Evolutionary conservation across 768 basidiomycete species (phyloP).

Genomic region (Trametes gibbosa): DNA sequence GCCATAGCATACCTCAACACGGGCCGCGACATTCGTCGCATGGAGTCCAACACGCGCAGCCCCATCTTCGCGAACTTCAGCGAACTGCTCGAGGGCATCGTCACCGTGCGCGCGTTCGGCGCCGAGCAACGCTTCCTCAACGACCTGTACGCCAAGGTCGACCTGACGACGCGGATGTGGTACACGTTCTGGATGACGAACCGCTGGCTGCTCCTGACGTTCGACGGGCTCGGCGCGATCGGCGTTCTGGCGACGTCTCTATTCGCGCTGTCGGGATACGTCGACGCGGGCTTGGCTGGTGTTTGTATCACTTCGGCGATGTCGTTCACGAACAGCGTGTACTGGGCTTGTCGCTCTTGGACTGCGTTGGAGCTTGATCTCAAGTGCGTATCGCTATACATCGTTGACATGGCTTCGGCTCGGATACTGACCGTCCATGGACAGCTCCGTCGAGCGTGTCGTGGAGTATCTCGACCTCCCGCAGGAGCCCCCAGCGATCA

Average conservation of each 20-base stretch:
- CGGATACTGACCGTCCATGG: not conserved
- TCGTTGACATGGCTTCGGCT: not conserved
- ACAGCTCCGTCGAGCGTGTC: conserved; percentile 84
- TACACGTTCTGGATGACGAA: conserved; percentile 90
- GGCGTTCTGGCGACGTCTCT: conserved; percentile 74
- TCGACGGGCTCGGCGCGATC: conserved; percentile 73
- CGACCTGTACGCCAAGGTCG: conserved; percentile 68
- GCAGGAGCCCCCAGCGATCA: conserved; percentile 77
- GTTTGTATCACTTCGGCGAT: conserved; percentile 76
- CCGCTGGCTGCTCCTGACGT: conserved; percentile 80
- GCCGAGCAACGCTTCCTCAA: conserved; percentile 77
- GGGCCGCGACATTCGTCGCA: conserved; percentile 79
- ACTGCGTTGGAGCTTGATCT: conserved; percentile 69
- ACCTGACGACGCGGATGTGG: conserved; percentile 84
- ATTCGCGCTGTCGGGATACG: conserved; percentile 64
- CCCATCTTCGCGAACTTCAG: conserved; percentile 84
- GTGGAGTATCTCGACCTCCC: conserved; percentile 90
- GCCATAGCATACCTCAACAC: conserved; percentile 75
- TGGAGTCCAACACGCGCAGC: conserved; percentile 86
- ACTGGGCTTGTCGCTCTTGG: conserved; percentile 50
- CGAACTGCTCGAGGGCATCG: conserved; percentile 83
- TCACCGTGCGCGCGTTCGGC: conserved; percentile 91
- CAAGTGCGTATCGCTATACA: conserved; percentile 47
- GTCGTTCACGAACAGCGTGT: conserved; percentile 51
- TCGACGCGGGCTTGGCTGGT: conserved; percentile 62